These are phyloP conservation scores for Entomophthora muscae DNA, from an alignment of 371 early-diverging fungal genomes.

Conservation along the genomic window DNA sequence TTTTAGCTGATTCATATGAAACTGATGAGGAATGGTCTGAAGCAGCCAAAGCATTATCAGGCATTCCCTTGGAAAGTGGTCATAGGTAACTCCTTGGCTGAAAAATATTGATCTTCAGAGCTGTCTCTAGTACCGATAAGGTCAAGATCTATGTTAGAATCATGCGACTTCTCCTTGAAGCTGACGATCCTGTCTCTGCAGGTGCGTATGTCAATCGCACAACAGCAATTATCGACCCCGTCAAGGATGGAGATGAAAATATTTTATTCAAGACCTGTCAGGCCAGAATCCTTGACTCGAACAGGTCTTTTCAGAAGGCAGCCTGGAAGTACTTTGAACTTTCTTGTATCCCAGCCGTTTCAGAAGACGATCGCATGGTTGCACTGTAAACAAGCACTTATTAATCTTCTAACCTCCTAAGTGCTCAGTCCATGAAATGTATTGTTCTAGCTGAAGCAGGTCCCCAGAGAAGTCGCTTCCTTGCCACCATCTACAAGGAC, in stretches of 20 bases:
- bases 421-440: constrained; percentile 52
- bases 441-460: constrained; percentile 85
- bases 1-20: constrained; percentile 41
- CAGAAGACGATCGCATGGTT: constrained; percentile 39
- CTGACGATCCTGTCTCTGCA: constrained; percentile 62
- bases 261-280: constrained; percentile 55
- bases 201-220: constrained; percentile 71
- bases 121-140: constrained; percentile 57
- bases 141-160: constrained; percentile 68
- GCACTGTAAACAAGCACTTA: constrained; percentile 29
- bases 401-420: constrained; percentile 11
- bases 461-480: constrained; percentile 65
- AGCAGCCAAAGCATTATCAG: constrained; percentile 61
- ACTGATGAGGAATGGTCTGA: constrained; percentile 56
- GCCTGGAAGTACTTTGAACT: constrained; percentile 69
- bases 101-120: constrained; percentile 16
- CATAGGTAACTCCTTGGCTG: constrained; percentile 32
- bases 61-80: constrained; percentile 71
- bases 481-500: constrained; percentile 84
- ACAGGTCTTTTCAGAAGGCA: constrained; percentile 71
- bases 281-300: constrained; percentile 70
- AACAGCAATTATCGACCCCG: constrained; percentile 38
- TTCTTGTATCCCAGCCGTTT: constrained; percentile 43
- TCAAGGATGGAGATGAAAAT: constrained; percentile 25
- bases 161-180: constrained; percentile 63